These are phyloP conservation scores for Apiospora aurea DNA, from an alignment of 2,329 filamentous ascomycete species.

Conservation along the genomic window DNA sequence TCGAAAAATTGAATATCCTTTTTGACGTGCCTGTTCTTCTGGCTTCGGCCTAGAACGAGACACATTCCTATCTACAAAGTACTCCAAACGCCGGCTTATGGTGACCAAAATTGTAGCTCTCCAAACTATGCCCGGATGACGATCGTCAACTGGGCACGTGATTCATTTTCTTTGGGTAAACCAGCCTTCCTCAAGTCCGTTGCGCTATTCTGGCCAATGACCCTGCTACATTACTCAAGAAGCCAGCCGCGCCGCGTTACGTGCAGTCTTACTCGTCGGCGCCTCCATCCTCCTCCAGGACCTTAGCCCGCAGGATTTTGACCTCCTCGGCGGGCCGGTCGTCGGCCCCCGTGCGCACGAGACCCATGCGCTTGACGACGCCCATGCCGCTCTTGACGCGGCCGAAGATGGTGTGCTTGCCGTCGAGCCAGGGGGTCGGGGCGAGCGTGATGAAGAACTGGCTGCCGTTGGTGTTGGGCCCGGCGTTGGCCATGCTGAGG, in stretches of 20 bases:
- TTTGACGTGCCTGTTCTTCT: conserved; percentile 2
- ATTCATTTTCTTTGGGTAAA: background rate
- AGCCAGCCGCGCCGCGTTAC: background rate
- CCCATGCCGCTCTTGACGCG: conserved; percentile 89
- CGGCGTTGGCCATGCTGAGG: conserved; percentile 96
- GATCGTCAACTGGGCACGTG: background rate
- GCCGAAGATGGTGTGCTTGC: conserved; percentile 96
- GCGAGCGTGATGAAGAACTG: conserved; percentile 99
- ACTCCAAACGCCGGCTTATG: conserved; percentile 17
- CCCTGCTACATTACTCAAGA: background rate
- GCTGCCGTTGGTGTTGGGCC: conserved; percentile 91
- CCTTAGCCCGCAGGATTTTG: conserved; percentile 72
- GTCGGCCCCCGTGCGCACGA: conserved; percentile 75
- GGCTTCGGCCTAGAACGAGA: background rate
- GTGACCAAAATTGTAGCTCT: conserved; percentile 11
- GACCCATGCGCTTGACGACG: conserved; percentile 96
- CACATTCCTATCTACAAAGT: background rate
- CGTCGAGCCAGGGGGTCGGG: conserved; percentile 94
- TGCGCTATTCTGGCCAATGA: background rate
- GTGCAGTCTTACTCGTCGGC: background rate
- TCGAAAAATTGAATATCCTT: conserved; percentile 1
- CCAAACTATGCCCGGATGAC: background rate
- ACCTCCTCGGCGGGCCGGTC: conserved; percentile 98
- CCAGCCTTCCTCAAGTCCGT: background rate
- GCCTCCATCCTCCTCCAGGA: background rate